A percentile compares a stretch with the other conserved stretches of the same genome.
These are phyloP conservation scores for Lachancea sp. DNA, from an alignment of 805 yeast genomes.

Conservation along the genomic window DNA sequence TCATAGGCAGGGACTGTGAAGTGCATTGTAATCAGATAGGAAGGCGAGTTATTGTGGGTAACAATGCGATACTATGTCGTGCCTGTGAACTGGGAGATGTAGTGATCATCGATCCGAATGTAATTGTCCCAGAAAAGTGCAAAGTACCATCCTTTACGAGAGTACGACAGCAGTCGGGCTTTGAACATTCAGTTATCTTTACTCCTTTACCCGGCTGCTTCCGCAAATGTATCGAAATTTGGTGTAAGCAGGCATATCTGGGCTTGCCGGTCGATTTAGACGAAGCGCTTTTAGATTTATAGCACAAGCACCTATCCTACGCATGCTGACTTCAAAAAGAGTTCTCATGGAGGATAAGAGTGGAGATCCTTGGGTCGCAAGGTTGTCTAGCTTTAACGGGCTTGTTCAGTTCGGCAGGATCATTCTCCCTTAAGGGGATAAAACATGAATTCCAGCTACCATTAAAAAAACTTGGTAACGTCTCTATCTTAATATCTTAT, in stretches of 20 bases:
- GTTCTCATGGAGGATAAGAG: too few relatives aligned
- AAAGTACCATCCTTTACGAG: slow-evolving; percentile 11
- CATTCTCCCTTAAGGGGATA: too few relatives aligned
- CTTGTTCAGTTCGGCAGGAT: too few relatives aligned
- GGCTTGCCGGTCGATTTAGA: slow-evolving; percentile 5
- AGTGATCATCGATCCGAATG: slow-evolving; percentile 8
- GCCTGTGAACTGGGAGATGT: slow-evolving; percentile 11
- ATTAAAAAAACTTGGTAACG: too few relatives aligned
- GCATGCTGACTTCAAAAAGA: too few relatives aligned
- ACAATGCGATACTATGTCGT: slow-evolving; percentile 3
- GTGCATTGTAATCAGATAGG: slow-evolving; percentile 7
- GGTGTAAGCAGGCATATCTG: slow-evolving; percentile 10
- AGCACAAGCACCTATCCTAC: too few relatives aligned
- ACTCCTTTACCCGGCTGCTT: slow-evolving; percentile 4
- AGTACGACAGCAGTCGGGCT: slow-evolving; percentile 6
- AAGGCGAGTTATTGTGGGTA: slow-evolving; percentile 9
- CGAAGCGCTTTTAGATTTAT: background rate
- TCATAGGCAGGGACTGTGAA: slow-evolving; percentile 3
- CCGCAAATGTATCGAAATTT: slow-evolving; percentile 8
- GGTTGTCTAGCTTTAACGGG: too few relatives aligned
- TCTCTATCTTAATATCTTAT: too few relatives aligned
- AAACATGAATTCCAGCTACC: too few relatives aligned
- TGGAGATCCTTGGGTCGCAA: too few relatives aligned
- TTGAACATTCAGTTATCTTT: slow-evolving; percentile 1
- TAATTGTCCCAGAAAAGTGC: slow-evolving; percentile 9